phyloP scores from a whole-genome alignment of 2,329 filamentous ascomycete species.

The Hypoxylon sp. region DNA sequence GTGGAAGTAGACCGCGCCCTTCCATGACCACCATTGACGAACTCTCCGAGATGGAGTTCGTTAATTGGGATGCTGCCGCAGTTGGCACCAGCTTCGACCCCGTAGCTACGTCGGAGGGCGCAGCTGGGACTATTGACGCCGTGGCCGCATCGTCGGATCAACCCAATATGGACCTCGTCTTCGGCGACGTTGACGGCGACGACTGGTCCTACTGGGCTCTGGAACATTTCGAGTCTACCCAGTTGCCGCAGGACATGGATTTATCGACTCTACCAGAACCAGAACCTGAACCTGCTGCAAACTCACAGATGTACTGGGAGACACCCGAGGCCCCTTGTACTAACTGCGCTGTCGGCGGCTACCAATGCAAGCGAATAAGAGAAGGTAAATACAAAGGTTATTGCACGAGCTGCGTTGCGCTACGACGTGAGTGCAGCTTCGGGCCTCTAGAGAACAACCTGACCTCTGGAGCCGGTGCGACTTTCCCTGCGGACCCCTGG shows the following conservation, averaged over 20 bases:
- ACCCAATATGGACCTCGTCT: conserved; percentile 64
- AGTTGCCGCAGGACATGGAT: conserved; percentile 54
- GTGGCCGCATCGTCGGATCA: conserved; percentile 37
- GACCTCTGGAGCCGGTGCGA: conserved; percentile 50
- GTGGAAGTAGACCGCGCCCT: conserved; percentile 38
- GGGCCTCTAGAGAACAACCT: conserved; percentile 54
- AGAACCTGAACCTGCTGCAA: conserved; percentile 47
- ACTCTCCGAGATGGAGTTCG: conserved; percentile 69
- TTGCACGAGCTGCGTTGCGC: conserved; percentile 72
- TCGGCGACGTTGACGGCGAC: conserved; percentile 69
- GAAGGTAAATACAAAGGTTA: conserved; percentile 71
- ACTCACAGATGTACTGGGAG: conserved; percentile 57
- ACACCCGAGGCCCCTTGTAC: conserved; percentile 62
- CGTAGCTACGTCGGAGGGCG: conserved; percentile 54
- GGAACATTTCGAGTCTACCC: conserved; percentile 65
- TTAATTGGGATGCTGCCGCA: conserved; percentile 69
- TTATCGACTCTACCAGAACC: conserved; percentile 50
- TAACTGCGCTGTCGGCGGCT: conserved; percentile 65
- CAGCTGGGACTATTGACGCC: conserved; percentile 49
- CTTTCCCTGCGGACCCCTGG: conserved; percentile 62
- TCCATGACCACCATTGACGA: conserved; percentile 62
- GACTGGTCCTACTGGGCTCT: conserved; percentile 71
- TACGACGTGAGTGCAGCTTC: conserved; percentile 70
- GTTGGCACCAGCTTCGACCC: conserved; percentile 53
- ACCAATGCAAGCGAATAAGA: conserved; percentile 70